Base-by-base conservation (phyloP, 352 stramenopile species). In the Saprolegnia parasitica region DNA sequence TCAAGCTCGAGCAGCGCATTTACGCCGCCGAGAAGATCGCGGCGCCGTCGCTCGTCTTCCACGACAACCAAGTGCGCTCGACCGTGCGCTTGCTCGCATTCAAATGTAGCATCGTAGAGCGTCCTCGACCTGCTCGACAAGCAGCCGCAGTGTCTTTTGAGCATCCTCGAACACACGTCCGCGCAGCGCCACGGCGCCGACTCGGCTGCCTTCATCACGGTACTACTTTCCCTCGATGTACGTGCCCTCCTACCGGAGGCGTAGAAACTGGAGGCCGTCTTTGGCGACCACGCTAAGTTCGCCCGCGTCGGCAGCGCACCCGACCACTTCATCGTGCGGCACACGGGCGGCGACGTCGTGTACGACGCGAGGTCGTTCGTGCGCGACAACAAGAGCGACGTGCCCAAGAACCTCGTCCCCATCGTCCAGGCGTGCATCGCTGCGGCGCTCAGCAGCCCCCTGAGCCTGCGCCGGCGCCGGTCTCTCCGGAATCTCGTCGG, bases 1-100 rank as follows among this genome's bases (percentile, higher is more conserved):
- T 66, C 46, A 66, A 66, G 24, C 46, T 66, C n/a, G 58, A 66
- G 58, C 58, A 47, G 18, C 58, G 58, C 20, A 54, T 66, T 26
- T 66, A 66, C n/a, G 46, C 58, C 9, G 26, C 58, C 10, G 58
- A 66, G 46, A 35, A 54, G 20, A 52, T 52, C 18, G 21, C 58
- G 5, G 35, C 26, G 6, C 58, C 58, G 11, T 15, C 23, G 11
- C 11, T 66, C 15, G 20, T 13, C 5, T 66, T 66, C 23, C 58
- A 66, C 16, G 58, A 66, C 58, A 66, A 66, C 58, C 58, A 66
- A 40, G 58, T 66, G 21, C 24, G 20, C 18, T 54, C 4, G 1
- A 5, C 24, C 26, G 23, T n/a, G n/a, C 18, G n/a, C 1, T 21
- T 1, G 3, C 4, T 54, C 26, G 8, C 21, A 23, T 54, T 54